Conservation (phyloP, 1,139 yeast species). For the Diutina siamensis region DNA sequence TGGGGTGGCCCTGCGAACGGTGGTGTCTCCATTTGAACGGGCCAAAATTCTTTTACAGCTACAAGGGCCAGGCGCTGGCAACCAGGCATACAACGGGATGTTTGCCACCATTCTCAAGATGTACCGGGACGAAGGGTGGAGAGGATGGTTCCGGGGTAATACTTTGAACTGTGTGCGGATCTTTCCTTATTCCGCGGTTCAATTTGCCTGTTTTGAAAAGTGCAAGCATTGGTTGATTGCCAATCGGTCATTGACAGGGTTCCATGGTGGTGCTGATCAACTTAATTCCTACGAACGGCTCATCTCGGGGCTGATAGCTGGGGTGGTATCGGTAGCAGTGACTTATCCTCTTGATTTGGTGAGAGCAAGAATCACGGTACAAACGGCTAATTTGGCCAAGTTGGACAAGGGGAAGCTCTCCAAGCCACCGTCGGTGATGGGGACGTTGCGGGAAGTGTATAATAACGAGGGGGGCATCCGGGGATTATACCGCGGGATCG, state of each 20-base stretch:
- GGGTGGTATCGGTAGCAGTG: conserved; percentile 65
- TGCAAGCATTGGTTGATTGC: conserved; percentile 36
- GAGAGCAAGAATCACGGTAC: conserved; percentile 79
- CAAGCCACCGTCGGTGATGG: conserved; percentile 60
- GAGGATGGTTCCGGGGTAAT: conserved; percentile 84
- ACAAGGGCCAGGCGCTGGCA: conserved; percentile 56
- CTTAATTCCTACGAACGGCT: conserved; percentile 35
- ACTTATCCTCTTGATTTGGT: conserved; percentile 91
- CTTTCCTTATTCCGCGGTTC: conserved; percentile 92
- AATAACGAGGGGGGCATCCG: conserved; percentile 67
- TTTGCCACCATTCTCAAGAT: conserved; percentile 64
- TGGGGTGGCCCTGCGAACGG: conserved; percentile 88
- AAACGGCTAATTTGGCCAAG: conserved; percentile 65
- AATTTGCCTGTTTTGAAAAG: conserved; percentile 75
- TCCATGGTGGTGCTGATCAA: not conserved
- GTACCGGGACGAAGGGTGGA: conserved; percentile 83
- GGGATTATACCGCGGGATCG: conserved; percentile 74
- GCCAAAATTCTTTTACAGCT: conserved; percentile 87
- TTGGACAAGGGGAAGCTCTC: conserved; percentile 31
- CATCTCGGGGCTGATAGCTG: conserved; percentile 72
- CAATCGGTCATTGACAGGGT: not conserved
- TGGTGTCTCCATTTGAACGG: conserved; percentile 89
- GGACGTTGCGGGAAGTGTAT: conserved; percentile 49
- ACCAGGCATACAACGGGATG: conserved; percentile 60
- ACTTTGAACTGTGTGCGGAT: conserved; percentile 82